Evolutionary conservation across 768 basidiomycete genomes (phyloP).

Genomic region (Hericium erinaceus): DNA sequence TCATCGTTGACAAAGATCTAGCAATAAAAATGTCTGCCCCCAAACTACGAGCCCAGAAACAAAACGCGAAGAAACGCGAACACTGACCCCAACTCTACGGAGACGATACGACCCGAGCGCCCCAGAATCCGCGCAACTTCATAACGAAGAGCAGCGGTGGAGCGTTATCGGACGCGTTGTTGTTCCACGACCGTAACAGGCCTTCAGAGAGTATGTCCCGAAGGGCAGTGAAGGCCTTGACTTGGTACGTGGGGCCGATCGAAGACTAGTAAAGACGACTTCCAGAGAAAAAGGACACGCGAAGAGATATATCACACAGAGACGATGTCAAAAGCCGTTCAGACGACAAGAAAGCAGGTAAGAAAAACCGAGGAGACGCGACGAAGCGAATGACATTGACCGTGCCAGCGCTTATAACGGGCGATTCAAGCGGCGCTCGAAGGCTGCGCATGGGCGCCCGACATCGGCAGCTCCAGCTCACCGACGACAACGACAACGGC

Average conservation of each 20-base stretch:
- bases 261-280: not conserved
- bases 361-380: not conserved
- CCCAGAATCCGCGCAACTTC: conserved; percentile 38
- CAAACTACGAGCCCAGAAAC: conserved; percentile 52
- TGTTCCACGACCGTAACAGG: conserved; percentile 75
- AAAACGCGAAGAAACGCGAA: conserved; percentile 18
- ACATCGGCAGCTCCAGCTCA: not conserved
- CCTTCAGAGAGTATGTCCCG: conserved; percentile 31
- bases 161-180: conserved; percentile 26
- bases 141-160: conserved; percentile 50
- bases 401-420: not conserved
- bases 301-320: not conserved
- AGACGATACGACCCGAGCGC: conserved; percentile 34
- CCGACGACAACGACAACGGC: not conserved
- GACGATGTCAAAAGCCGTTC: not conserved
- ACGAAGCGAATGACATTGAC: not conserved
- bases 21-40: conserved; percentile 40
- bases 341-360: not conserved
- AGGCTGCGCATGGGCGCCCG: not conserved
- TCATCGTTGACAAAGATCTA: no score
- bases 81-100: conserved; percentile 51
- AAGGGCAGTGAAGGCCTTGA: conserved; percentile 48
- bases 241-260: conserved; percentile 44
- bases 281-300: not conserved
- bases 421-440: not conserved